Evolutionary conservation across 192 early-diverging fungal species (phyloP), one percentile per base, ranked within the genome.

Genomic region (Coemansia sp.): DNA sequence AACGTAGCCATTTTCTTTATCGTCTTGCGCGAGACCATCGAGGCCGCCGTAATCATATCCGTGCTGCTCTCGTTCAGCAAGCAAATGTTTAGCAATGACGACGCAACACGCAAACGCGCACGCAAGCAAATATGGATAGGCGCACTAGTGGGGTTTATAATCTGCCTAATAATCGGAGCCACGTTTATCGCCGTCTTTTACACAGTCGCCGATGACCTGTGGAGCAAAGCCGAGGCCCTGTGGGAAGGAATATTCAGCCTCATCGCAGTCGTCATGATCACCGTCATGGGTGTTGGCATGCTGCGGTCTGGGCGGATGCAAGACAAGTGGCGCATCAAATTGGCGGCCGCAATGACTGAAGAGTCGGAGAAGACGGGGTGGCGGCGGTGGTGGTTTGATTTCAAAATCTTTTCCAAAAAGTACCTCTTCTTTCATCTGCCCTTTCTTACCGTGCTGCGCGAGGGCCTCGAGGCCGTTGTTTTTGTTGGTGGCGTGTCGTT

Each of bases 381-480:
- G 72, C 60, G 65, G 29, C 54, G 52, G 40, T 60, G 52, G 40
- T 60, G 50, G 43, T 40, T 69, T 4, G 60, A 67, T 18, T 63
- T 76, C 21, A 82, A 82, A 41, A 37, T 67, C 18, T 80, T 73
- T 35, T 70, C 77, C 41, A 65, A 81, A 58, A 81, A 81, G 48
- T 90, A 88, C 58, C 79, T 88, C 18, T 88, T 97, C 58, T 84
- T 94, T 67, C 73, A 91, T 44, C 82, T 97, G 44, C 93, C 94
- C 14, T 90, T 93, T 57, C 70, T 93, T 34, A 92, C 92, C 11
- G 86, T 97, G 8, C 69, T 92, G 26, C 83, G 94, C 46, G 94
- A 97, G 83, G 91, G 90, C 11, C 66, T 97, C 10, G 94, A 97
- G 67, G 86, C 91, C n/a, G 82, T 97, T 19, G 84, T 97, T 9